Evolutionary conservation across 768 basidiomycete genomes (phyloP).

Genomic region (Naganishia vaughanmartiniae): DNA sequence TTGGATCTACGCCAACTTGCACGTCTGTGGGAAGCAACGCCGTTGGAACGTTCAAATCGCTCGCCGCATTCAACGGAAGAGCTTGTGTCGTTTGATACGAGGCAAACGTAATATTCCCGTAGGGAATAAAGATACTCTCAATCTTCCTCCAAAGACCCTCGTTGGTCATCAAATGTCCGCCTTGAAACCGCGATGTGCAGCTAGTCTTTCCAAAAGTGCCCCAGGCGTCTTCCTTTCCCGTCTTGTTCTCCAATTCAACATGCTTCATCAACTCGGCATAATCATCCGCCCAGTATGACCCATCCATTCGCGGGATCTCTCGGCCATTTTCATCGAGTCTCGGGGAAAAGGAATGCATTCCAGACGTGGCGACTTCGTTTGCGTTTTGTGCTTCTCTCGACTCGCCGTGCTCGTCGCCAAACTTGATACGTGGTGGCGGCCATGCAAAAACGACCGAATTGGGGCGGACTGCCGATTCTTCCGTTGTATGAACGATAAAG

Average conservation of each 20-base stretch:
- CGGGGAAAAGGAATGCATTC: not conserved
- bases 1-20: not conserved
- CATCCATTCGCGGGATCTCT: constrained; percentile 37
- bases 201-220: constrained; percentile 40
- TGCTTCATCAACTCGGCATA: constrained; percentile 47
- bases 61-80: constrained; percentile 16
- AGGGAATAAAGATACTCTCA: constrained; percentile 50
- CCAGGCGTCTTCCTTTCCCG: constrained; percentile 39
- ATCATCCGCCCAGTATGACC: constrained; percentile 48
- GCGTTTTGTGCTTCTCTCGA: not conserved
- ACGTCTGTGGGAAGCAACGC: constrained; percentile 15
- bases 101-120: constrained; percentile 47
- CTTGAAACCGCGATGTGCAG: constrained; percentile 49
- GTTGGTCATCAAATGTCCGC: constrained; percentile 45
- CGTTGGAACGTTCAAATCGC: not conserved
- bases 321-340: constrained; percentile 22
- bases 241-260: constrained; percentile 47
- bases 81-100: constrained; percentile 48
- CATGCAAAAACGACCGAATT: constrained; percentile 46
- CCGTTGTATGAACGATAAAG: constrained; percentile 45
- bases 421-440: constrained; percentile 43
- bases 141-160: constrained; percentile 49
- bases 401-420: constrained; percentile 16
- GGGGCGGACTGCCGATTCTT: constrained; percentile 35
- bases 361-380: constrained; percentile 1